These are phyloP conservation scores for Hyaloscypha finlandica DNA, from an alignment of 495 filamentous ascomycete genomes.

Conservation along the genomic window DNA sequence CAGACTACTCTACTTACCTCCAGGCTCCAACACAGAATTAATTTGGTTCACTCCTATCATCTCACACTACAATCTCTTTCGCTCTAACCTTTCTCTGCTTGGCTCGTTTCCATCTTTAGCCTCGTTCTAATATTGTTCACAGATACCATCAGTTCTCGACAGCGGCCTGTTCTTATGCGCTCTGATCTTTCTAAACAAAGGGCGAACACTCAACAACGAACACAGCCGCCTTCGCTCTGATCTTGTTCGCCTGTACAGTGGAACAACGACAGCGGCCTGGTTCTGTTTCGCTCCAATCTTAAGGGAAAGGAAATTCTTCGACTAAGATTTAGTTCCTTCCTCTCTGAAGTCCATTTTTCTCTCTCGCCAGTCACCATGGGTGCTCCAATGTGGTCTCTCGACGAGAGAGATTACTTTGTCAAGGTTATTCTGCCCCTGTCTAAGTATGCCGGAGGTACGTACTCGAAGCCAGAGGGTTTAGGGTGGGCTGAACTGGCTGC, in stretches of 20 bases:
- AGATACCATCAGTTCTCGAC: not conserved
- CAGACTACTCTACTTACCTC: no score
- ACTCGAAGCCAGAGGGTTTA: not conserved
- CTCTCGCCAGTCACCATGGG: not conserved
- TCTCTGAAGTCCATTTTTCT: not conserved
- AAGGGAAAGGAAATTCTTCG: not conserved
- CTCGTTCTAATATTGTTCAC: no score
- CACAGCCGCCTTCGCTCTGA: not conserved
- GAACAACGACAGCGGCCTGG: not conserved
- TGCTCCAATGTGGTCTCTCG: slow-evolving; percentile 5
- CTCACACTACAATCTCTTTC: no score
- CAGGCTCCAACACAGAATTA: no score
- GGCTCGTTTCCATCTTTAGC: no score
- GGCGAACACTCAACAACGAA: not conserved
- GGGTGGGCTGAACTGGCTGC: slow-evolving; percentile 7
- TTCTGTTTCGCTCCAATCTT: not conserved
- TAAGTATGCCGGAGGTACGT: slow-evolving; percentile 1
- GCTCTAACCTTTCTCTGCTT: no score
- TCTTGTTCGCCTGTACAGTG: no score
- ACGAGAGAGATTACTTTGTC: slow-evolving; percentile 16
- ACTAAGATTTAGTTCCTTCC: not conserved
- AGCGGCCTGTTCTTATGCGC: not conserved
- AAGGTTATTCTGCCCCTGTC: slow-evolving; percentile 9
- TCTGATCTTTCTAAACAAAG: not conserved
- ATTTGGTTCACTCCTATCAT: no score